Conservation (phyloP, 805 yeast species). For the Candida silvicultrix region DNA sequence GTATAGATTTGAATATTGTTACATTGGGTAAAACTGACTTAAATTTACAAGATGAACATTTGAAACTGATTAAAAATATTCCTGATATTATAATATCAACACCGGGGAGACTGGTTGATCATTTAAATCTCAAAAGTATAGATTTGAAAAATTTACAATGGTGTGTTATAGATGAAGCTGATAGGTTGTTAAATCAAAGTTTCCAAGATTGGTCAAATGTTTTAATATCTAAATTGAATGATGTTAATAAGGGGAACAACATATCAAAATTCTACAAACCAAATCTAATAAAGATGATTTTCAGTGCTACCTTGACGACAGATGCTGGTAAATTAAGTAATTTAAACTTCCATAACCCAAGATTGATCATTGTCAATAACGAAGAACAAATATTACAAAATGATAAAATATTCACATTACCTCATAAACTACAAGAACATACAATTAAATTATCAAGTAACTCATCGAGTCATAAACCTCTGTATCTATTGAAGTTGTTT, state of each 20-base stretch:
- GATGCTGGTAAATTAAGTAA: slow-evolving; percentile 82
- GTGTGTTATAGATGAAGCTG: slow-evolving; percentile 78
- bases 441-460: slow-evolving; percentile 29
- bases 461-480: slow-evolving; percentile 58
- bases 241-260: slow-evolving; percentile 26
- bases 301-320: slow-evolving; percentile 91
- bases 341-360: slow-evolving; percentile 65
- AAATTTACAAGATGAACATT: slow-evolving; percentile 56
- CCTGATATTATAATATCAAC: slow-evolving; percentile 71
- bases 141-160: slow-evolving; percentile 48
- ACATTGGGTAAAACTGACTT: slow-evolving; percentile 48
- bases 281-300: slow-evolving; percentile 59
- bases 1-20: slow-evolving; percentile 59
- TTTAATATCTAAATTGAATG: slow-evolving; percentile 30
- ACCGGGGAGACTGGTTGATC: slow-evolving; percentile 83
- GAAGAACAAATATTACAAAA: slow-evolving; percentile 32
- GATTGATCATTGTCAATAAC: slow-evolving; percentile 66
- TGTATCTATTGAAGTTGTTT: slow-evolving; percentile 57
- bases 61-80: slow-evolving; percentile 34
- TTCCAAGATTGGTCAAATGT: slow-evolving; percentile 87
- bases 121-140: slow-evolving; percentile 37
- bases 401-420: slow-evolving; percentile 55
- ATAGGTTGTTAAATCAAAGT: slow-evolving; percentile 73
- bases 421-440: slow-evolving; percentile 43
- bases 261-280: slow-evolving; percentile 16